Evolutionary conservation across 768 basidiomycete genomes (phyloP), one percentile per base, ranked within the genome.

Genomic region (Rhodosporidiobolus sp.): DNA sequence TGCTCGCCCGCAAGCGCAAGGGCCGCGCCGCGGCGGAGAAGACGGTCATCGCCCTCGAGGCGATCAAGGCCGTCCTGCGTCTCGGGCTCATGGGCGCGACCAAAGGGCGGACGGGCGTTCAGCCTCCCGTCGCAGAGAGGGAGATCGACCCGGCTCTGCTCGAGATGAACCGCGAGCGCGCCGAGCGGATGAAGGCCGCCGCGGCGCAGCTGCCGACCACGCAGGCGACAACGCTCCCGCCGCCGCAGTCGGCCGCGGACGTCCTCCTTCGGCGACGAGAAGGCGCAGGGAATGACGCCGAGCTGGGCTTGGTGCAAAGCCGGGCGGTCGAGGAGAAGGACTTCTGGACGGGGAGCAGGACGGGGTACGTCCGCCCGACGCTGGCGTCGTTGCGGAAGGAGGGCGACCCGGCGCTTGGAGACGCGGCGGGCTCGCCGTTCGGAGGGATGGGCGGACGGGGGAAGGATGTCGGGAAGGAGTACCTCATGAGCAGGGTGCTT

Each of bases 1-100:
- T 98, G 95, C 84, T 86, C 30, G 83, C 92, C 74, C 85, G 86
- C 65, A 85, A 92, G 63, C 61, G 72, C 19, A 84, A 86, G 10
- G 88, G 90, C 0, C 80, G 84, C 55, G 85, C 85, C 75, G 83
- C 82, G 55, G 85, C 87, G 72, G 95, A 92, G 91, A 85, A 89
- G 73, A 85, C 87, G 30, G 86, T 97, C 59, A 80, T 95, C 63
- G 73, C 88, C 43, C 83, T 97, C 48, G 95, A 99, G 81, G 79
- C 85, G 53, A 81, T 94, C 81, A 99, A 99, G 94, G 90, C 87
- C 35, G 76, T 87, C 35, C 85, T 98, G 52, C 89, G 91, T 24
- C 81, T 96, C 20, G 77, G 87, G 14, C 82, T 98, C 30, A 81
- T 98, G 64, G 85, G 85, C 63, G 84, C 90, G 72, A 94, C 94